Evolutionary conservation across 2,329 filamentous ascomycete species (phyloP).

Genomic region (Fusarium sp.): DNA sequence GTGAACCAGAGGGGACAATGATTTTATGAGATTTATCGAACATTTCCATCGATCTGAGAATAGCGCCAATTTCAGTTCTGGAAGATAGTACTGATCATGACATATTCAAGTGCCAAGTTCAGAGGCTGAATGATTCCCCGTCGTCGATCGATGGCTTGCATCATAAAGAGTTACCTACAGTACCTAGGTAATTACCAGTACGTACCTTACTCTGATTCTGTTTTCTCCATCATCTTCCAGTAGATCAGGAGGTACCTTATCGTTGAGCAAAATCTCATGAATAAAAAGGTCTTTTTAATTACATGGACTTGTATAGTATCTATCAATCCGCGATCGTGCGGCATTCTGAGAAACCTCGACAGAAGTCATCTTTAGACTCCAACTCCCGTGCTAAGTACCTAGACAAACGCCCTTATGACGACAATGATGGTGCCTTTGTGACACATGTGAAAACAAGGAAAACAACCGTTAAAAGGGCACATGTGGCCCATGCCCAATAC

Average conservation of each 20-base stretch:
- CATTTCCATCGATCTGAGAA: background rate
- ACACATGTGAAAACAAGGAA: constrained; percentile 28
- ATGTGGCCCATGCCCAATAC: constrained; percentile 15
- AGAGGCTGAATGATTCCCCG: background rate
- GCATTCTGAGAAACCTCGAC: constrained; percentile 18
- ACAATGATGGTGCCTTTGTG: constrained; percentile 33
- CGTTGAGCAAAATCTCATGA: background rate
- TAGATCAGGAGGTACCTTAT: background rate
- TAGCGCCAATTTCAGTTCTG: background rate
- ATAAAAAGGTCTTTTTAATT: constrained; percentile 25
- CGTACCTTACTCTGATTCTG: background rate
- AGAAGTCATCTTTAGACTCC: constrained; percentile 31
- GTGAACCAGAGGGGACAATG: background rate
- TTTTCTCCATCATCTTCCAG: background rate
- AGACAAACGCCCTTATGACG: constrained; percentile 42
- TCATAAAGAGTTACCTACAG: background rate
- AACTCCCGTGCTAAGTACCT: constrained; percentile 40
- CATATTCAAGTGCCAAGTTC: background rate
- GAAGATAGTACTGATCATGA: background rate
- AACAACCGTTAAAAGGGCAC: constrained; percentile 19
- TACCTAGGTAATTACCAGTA: background rate
- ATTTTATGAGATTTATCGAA: background rate
- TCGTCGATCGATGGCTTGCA: background rate
- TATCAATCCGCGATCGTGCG: constrained; percentile 29
- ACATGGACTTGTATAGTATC: constrained; percentile 28